Percentiles rank a stretch among this genome's conserved stretches.
phyloP scores from a whole-genome alignment of 352 stramenopile genomes.

The Phytopythium litorale region DNA sequence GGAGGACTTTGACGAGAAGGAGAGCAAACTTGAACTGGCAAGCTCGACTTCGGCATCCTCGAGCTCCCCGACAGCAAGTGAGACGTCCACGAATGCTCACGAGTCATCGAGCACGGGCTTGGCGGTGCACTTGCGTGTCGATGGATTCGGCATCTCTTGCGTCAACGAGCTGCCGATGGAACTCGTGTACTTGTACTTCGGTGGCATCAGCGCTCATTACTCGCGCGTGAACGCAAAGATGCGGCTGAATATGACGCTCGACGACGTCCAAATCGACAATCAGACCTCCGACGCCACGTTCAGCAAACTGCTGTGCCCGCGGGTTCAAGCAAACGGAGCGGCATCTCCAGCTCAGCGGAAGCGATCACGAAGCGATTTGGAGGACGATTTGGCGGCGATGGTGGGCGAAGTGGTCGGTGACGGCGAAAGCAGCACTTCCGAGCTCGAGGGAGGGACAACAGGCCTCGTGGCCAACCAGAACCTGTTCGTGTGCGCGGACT shows the following conservation, averaged over 20 bases:
- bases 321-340: conserved; percentile 33
- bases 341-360: conserved; percentile 22
- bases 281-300: conserved; percentile 84
- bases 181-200: conserved; percentile 83
- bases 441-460: conserved; percentile 21
- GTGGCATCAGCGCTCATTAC: conserved; percentile 76
- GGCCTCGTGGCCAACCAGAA: conserved; percentile 59
- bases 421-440: conserved; percentile 16
- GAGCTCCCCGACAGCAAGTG: conserved; percentile 63
- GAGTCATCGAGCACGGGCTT: conserved; percentile 65
- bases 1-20: conserved; percentile 82
- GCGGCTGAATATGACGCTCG: conserved; percentile 77
- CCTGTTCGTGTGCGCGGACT: conserved; percentile 82
- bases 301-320: conserved; percentile 74
- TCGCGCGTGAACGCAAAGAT: conserved; percentile 80
- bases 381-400: conserved; percentile 53
- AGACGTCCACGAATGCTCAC: conserved; percentile 71
- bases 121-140: conserved; percentile 61
- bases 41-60: conserved; percentile 58
- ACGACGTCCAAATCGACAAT: conserved; percentile 87
- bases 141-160: conserved; percentile 82
- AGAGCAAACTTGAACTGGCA: conserved; percentile 75
- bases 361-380: conserved; percentile 36
- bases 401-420: conserved; percentile 11
- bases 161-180: conserved; percentile 86